Evolutionary conservation across 768 basidiomycete species (phyloP), one percentile per base, ranked within the genome.

Genomic region (Phaeotremella skinneri): DNA sequence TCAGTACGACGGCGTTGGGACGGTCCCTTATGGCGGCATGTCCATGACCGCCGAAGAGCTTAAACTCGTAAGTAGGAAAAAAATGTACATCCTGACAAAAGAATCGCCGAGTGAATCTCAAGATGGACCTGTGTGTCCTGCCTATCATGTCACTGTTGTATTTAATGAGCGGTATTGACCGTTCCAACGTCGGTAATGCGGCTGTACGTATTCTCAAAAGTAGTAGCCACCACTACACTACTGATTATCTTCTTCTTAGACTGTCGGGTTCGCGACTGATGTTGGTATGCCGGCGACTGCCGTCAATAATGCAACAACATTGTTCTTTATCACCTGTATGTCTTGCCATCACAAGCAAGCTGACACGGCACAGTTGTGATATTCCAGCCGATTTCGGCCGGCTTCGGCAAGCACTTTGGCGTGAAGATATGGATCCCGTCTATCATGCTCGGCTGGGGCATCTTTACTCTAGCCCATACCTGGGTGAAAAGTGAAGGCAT

Each of bases 321-420:
- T 64, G 5, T 64, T 64, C 55, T 64, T 64, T 47, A 56, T 56
- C 55, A 64, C 59, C 17, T 61, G 59, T 61, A 20, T 37, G 55
- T 55, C 2, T 7, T 13, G 21, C 34, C 47, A 9, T 16, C 30
- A 20, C 2, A 6, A 43, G 51, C 14, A 23, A 17, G 23, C 31
- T 42, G 7, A 20, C 23, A 25, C 27, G 27, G 43, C 21, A 21
- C 45, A 60, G 58, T 60, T 29, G 45, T 60, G 29, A 25, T 48
- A 26, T 47, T 55, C 32, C 52, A 54, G 30, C 58, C 58, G n/a
- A 34, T 55, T 37, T 60, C 58, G 1, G 41, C 58, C 4, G 49
- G 17, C 20, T 53, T 63, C 34, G 56, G 49, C 31, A 48, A 52
- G 21, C 27, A 26, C 1, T 27, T 63, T 23, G 51, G 61, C 32